Percentiles rank a stretch among this genome's conserved stretches.
phyloP scores from a whole-genome alignment of 441 rosid genomes.

The Theobroma grandiflorum region DNA sequence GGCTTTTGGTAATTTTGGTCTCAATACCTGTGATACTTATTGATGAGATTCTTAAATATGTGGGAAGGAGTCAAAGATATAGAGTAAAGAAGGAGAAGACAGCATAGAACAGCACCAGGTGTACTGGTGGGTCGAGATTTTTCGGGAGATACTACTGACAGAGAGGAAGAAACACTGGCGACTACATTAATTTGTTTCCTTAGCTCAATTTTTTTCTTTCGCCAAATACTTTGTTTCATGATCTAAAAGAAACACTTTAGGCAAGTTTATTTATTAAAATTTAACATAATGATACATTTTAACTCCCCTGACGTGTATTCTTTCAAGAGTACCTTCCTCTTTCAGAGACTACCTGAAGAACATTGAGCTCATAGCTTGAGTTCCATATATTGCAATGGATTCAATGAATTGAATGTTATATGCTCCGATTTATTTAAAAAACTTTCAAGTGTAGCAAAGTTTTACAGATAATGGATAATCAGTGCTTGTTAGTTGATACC shows the following conservation, averaged over 20 bases:
- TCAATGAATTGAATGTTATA: background rate
- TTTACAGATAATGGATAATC: background rate
- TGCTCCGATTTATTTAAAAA: background rate
- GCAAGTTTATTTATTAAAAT: background rate
- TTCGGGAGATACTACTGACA: background rate
- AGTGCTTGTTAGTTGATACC: background rate
- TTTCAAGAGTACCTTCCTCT: background rate
- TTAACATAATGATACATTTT: background rate
- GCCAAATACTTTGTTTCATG: background rate
- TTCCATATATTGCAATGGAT: background rate
- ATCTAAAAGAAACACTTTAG: background rate
- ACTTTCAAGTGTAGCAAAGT: background rate
- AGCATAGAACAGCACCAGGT: conserved; percentile 1
- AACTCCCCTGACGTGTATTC: background rate
- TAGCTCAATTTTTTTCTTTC: background rate
- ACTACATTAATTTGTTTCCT: conserved; percentile 10
- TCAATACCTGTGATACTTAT: conserved; percentile 81
- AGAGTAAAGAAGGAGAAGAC: conserved; percentile 52
- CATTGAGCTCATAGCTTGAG: background rate
- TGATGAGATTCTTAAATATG: conserved; percentile 72
- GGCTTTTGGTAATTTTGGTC: conserved; percentile 75
- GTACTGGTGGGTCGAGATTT: background rate
- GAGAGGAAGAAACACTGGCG: background rate
- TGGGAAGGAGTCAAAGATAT: conserved; percentile 58
- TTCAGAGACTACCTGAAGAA: background rate